These are phyloP conservation scores for Fusarium sp. DNA, from an alignment of 2,329 filamentous ascomycete genomes.

Conservation along the genomic window DNA sequence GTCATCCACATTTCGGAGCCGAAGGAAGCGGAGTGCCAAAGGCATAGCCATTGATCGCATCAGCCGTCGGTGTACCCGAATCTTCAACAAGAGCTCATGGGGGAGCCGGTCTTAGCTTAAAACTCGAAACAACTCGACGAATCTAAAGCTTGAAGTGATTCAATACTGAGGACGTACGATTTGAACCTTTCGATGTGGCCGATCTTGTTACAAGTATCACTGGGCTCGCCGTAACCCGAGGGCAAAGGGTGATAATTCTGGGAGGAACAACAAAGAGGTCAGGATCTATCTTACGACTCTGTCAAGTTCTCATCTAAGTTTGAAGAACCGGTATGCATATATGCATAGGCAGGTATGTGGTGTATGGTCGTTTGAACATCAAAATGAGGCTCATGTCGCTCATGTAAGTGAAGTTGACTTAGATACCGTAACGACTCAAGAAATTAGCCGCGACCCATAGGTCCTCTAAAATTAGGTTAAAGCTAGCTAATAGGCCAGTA, in stretches of 20 bases:
- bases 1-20: background rate
- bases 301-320: background rate
- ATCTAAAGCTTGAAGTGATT: background rate
- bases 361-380: background rate
- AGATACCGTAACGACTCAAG: no score
- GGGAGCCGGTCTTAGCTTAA: background rate
- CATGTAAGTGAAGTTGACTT: conserved; percentile 12
- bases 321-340: background rate
- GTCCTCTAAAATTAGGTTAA: no score
- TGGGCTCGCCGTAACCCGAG: background rate
- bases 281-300: background rate
- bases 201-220: background rate
- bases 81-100: background rate
- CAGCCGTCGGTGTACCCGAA: conserved; percentile 8
- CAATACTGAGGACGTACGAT: background rate
- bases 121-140: background rate
- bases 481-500: no score
- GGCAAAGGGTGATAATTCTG: background rate
- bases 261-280: background rate
- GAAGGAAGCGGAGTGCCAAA: background rate
- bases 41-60: background rate
- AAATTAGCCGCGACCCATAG: no score
- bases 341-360: background rate
- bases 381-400: conserved; percentile 4
- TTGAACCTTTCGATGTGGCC: background rate